Conservation (phyloP, 768 basidiomycete species). For the Infundibulicybe gibba region DNA sequence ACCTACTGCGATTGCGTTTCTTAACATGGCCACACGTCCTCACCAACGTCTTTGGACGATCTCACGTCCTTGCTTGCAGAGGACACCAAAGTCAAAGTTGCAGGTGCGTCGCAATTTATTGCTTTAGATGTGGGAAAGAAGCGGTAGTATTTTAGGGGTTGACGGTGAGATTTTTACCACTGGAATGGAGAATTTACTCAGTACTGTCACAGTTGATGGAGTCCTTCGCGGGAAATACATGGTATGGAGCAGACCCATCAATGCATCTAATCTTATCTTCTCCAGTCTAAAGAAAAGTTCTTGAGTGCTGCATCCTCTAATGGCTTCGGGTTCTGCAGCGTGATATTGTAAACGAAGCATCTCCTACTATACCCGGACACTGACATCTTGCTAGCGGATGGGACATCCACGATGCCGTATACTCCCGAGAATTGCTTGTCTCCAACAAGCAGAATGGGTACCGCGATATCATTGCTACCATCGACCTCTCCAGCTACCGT, state of each 20-base stretch:
- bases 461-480: conserved; percentile 78
- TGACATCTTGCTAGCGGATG: conserved; percentile 53
- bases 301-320: conserved; percentile 71
- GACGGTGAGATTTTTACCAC: conserved; percentile 47
- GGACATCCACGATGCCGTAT: conserved; percentile 90
- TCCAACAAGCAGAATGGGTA: conserved; percentile 94
- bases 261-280: conserved; percentile 6
- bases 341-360: conserved; percentile 67
- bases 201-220: conserved; percentile 68
- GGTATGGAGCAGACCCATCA: conserved; percentile 33
- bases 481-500: conserved; percentile 86
- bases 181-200: not conserved
- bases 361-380: not conserved
- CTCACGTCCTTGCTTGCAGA: conserved; percentile 47
- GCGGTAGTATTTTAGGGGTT: conserved; percentile 32
- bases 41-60: conserved; percentile 40
- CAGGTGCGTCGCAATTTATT: conserved; percentile 53
- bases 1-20: too few relatives aligned
- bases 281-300: conserved; percentile 89
- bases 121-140: too few relatives aligned
- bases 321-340: conserved; percentile 92
- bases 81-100: conserved; percentile 91
- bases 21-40: too few relatives aligned
- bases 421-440: conserved; percentile 81
- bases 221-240: conserved; percentile 94